Evolutionary conservation across 148 eudicot species (phyloP).

Genomic region (Agrostemma githago): DNA sequence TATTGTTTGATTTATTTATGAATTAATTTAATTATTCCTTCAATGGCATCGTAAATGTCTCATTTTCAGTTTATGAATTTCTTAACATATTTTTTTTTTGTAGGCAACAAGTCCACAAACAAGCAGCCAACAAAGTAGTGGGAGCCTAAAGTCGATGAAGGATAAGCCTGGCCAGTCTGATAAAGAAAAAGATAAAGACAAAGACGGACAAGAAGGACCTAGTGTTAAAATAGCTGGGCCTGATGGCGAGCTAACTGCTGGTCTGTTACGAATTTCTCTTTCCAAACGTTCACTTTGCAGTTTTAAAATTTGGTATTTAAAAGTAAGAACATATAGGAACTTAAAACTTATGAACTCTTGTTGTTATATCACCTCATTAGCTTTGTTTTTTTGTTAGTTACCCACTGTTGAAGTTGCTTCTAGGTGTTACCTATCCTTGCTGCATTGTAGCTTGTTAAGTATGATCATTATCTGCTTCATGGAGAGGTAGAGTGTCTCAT

Average conservation of each 20-base stretch:
- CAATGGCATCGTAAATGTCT: neutral
- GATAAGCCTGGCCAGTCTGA: slow-evolving; percentile 48
- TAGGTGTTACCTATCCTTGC: neutral
- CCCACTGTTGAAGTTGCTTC: neutral
- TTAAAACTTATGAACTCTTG: neutral
- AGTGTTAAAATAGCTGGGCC: slow-evolving; percentile 82
- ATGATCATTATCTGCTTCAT: neutral
- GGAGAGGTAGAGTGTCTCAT: neutral
- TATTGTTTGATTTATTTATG: slow-evolving; percentile 1
- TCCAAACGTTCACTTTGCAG: neutral
- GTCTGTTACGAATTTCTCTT: slow-evolving; percentile 29
- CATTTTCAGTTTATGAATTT: slow-evolving; percentile 10
- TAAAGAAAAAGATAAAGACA: slow-evolving; percentile 51
- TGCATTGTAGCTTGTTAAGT: no score
- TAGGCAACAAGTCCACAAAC: slow-evolving; percentile 97
- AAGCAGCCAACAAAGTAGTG: slow-evolving; percentile 67
- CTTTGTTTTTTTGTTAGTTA: neutral
- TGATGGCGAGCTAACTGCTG: slow-evolving; percentile 96
- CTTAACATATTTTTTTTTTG: slow-evolving; percentile 12
- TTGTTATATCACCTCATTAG: neutral
- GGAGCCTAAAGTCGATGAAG: slow-evolving; percentile 85
- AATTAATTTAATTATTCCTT: neutral
- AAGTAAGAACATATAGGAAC: neutral
- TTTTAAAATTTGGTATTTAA: neutral
- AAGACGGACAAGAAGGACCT: slow-evolving; percentile 77